phyloP scores from a whole-genome alignment of 2,329 filamentous ascomycete genomes.

The Westerdykella aurantiaca region DNA sequence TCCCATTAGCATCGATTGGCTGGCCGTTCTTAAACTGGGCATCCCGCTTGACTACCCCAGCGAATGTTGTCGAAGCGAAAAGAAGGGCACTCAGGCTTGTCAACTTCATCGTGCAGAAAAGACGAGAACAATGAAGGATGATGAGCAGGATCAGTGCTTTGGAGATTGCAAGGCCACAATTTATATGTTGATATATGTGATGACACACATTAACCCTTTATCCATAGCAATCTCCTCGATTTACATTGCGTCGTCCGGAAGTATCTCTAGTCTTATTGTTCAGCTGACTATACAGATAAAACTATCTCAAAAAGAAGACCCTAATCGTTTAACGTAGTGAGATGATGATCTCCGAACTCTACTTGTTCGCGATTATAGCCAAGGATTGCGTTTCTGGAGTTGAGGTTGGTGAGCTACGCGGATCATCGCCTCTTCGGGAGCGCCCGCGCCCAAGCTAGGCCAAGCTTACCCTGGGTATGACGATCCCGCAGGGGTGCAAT shows the following conservation, averaged over 20 bases:
- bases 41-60: conserved; percentile 17
- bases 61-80: conserved; percentile 12
- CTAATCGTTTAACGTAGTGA: background rate
- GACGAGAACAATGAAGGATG: background rate
- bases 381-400: conserved; percentile 19
- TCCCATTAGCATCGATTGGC: conserved; percentile 53
- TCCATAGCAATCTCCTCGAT: no score
- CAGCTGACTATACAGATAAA: no score
- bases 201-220: no score
- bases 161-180: no score
- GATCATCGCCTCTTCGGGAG: conserved; percentile 13
- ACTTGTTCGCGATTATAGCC: conserved; percentile 18
- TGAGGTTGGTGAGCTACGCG: conserved; percentile 3
- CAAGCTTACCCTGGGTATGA: background rate
- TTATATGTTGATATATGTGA: no score
- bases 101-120: conserved; percentile 17
- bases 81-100: conserved; percentile 12
- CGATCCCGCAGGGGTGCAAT: no score
- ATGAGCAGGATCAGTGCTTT: background rate
- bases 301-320: no score
- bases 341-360: conserved; percentile 7
- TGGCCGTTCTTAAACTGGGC: conserved; percentile 48
- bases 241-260: no score
- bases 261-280: no score
- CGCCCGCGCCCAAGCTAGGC: conserved; percentile 6